These are phyloP conservation scores for Citrullus colocynthis DNA, from an alignment of 306 rosid genomes.

Conservation along the genomic window DNA sequence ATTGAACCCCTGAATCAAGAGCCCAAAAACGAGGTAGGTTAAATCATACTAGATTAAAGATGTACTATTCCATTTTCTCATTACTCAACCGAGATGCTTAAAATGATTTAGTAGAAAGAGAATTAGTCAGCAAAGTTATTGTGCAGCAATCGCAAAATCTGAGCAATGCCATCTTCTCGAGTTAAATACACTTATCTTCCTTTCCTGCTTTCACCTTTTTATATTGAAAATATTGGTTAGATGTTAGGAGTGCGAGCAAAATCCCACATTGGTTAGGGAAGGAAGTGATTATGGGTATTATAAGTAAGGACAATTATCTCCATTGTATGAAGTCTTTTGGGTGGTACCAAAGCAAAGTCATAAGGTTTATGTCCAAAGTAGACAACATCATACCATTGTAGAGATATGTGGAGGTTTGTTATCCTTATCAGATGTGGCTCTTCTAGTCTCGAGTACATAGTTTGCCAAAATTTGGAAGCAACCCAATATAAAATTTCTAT, in stretches of 20 bases:
- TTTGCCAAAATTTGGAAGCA: neutral
- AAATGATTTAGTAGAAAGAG: neutral
- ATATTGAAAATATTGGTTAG: neutral
- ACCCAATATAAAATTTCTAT: neutral
- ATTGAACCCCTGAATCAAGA: conserved; percentile 71
- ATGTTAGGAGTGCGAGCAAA: too few species aligned
- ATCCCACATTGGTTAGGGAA: too few species aligned
- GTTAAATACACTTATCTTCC: neutral
- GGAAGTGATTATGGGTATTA: too few species aligned
- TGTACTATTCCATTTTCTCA: neutral
- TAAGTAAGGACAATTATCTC: too few species aligned
- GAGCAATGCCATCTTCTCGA: neutral
- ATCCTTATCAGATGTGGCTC: neutral
- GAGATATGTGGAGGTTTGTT: too few species aligned
- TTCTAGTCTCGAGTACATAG: neutral
- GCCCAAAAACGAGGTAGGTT: conserved; percentile 7
- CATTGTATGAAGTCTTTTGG: too few species aligned
- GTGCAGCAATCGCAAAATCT: neutral
- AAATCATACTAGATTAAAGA: neutral
- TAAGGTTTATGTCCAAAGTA: too few species aligned
- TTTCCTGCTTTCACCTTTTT: neutral
- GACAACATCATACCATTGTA: too few species aligned
- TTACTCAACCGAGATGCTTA: neutral
- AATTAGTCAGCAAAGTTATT: neutral
- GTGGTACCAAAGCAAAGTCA: too few species aligned